Evolutionary conservation across 139 green algal genomes (phyloP).

Genomic region (Mesotaenium endlicherianum): DNA sequence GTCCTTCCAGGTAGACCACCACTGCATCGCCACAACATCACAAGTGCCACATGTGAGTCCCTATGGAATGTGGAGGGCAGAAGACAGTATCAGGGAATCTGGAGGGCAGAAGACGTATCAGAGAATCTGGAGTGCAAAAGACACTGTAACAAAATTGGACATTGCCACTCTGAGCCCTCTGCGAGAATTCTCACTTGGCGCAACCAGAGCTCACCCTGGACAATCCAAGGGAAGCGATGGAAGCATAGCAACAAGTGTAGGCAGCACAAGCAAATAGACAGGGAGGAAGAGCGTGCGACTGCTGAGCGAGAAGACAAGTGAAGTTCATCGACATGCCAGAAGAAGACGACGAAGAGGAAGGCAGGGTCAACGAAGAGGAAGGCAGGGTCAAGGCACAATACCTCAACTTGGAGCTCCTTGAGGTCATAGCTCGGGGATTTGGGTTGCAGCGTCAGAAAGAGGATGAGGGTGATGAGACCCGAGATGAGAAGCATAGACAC

Average conservation of each 20-base stretch:
- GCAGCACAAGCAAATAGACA: background rate
- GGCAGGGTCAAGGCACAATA: background rate
- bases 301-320: background rate
- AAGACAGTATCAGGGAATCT: background rate
- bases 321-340: background rate
- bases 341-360: background rate
- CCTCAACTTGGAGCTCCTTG: background rate
- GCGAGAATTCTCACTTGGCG: background rate
- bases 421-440: conserved; percentile 6
- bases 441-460: background rate
- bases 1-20: background rate
- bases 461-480: background rate
- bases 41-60: background rate
- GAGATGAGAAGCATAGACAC: background rate
- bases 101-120: background rate
- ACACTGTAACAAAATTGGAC: background rate
- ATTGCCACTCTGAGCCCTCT: no score
- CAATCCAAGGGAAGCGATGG: background rate
- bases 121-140: background rate
- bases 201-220: background rate
- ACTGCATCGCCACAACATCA: background rate
- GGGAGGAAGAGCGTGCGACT: background rate
- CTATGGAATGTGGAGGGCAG: background rate
- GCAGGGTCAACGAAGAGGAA: background rate
- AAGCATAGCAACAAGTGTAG: background rate